Percentiles rank a stretch among this genome's conserved stretches.
Conservation (phyloP, 306 rosid genomes). For the Biancaea sappan region DNA sequence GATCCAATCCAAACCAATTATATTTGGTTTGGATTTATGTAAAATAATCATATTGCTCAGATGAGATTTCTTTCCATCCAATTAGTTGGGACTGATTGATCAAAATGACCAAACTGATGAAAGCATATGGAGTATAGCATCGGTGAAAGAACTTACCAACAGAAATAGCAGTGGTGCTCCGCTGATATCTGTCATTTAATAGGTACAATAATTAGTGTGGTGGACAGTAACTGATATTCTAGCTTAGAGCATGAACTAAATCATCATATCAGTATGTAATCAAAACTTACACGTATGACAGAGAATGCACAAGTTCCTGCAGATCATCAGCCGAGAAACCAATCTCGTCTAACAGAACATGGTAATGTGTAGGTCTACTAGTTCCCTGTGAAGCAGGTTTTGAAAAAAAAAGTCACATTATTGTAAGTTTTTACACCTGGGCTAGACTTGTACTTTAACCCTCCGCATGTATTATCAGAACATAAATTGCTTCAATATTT, state of each 20-base stretch:
- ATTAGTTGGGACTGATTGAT: too few relatives aligned
- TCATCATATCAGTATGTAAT: neutral
- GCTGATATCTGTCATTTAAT: conserved; percentile 66
- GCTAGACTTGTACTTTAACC: neutral
- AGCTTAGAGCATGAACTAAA: neutral
- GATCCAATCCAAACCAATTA: too few relatives aligned
- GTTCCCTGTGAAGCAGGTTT: conserved; percentile 63
- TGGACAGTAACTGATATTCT: neutral
- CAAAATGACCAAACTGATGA: too few relatives aligned
- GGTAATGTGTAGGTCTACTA: conserved; percentile 88
- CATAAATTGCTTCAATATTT: too few relatives aligned
- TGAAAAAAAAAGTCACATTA: neutral
- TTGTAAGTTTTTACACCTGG: neutral
- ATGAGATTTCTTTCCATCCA: too few relatives aligned
- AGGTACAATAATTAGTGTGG: neutral
- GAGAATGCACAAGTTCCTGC: conserved; percentile 87
- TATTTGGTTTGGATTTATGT: too few relatives aligned
- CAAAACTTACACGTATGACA: conserved; percentile 88
- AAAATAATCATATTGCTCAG: too few relatives aligned
- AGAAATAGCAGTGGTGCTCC: conserved; percentile 95
- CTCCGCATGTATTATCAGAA: neutral
- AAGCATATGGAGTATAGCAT: neutral
- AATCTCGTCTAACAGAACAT: conserved; percentile 75
- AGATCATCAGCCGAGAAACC: conserved; percentile 90
- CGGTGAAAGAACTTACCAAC: conserved; percentile 54